Conservation (phyloP, 148 eudicot genomes). For the Pouteria glomerata region DNA sequence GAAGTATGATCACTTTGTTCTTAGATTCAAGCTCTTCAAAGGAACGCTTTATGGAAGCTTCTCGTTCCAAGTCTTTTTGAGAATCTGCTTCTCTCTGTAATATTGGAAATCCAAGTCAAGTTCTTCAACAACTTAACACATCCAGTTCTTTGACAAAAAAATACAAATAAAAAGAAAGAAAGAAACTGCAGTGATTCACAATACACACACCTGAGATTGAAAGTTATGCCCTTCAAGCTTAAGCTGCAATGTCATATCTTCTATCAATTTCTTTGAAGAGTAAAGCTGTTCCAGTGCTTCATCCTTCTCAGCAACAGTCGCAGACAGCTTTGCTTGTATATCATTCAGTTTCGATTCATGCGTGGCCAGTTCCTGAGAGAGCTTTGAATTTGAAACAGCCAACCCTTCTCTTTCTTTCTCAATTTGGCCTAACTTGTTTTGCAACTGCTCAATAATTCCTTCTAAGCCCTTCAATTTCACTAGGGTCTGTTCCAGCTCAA, state of each 20-base stretch:
- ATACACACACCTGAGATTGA: conserved; percentile 54
- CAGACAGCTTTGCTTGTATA: conserved; percentile 39
- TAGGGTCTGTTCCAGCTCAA: conserved; percentile 51
- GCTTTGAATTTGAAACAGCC: conserved; percentile 54
- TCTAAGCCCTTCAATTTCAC: conserved; percentile 42
- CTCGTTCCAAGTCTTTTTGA: conserved; percentile 46
- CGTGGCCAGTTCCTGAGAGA: conserved; percentile 52
- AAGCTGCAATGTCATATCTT: conserved; percentile 59
- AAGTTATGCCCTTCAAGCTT: conserved; percentile 59
- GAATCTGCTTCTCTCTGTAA: conserved; percentile 59
- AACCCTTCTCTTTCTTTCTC: conserved; percentile 50
- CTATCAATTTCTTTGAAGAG: conserved; percentile 43
- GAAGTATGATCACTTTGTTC: conserved; percentile 35
- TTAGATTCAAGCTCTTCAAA: conserved; percentile 61
- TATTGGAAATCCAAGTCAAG: conserved; percentile 9
- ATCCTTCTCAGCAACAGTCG: conserved; percentile 45
- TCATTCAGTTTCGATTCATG: conserved; percentile 52
- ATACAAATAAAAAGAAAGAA: background rate
- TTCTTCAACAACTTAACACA: conserved; percentile 1
- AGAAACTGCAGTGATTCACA: background rate
- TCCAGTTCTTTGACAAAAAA: background rate
- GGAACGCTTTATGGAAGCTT: conserved; percentile 42
- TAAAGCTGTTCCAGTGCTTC: conserved; percentile 39
- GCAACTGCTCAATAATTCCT: conserved; percentile 45
- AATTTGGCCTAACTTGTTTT: conserved; percentile 30